Conservation (phyloP, 2,329 filamentous ascomycete species). For the Trichoderma hamatum region DNA sequence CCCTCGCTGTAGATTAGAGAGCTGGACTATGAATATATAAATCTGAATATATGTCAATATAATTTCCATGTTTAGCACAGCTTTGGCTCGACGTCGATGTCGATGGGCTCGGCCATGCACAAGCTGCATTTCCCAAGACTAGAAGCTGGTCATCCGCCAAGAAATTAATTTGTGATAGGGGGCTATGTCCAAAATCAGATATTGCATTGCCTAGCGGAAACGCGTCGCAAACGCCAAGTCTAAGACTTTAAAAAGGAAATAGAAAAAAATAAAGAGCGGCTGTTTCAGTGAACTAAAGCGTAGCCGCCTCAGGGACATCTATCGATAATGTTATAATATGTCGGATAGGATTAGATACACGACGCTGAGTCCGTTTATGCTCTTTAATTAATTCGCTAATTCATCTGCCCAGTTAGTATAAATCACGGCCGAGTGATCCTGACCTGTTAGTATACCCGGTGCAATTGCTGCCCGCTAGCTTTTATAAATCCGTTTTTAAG, state of each 20-base stretch:
- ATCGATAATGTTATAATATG: neutral
- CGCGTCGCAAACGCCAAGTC: conserved; percentile 44
- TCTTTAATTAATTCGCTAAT: neutral
- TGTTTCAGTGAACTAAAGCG: neutral
- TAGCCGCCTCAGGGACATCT: neutral
- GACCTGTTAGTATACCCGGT: neutral
- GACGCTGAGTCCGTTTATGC: neutral
- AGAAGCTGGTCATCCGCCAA: conserved; percentile 34
- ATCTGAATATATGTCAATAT: too few relatives aligned
- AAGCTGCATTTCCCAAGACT: neutral
- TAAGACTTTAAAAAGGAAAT: conserved; percentile 43
- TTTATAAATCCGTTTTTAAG: neutral
- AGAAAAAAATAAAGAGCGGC: conserved; percentile 36
- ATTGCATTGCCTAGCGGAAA: conserved; percentile 42
- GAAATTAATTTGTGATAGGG: conserved; percentile 43
- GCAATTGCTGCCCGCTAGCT: neutral
- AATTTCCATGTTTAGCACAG: too few relatives aligned
- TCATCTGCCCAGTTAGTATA: neutral
- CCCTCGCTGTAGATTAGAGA: too few relatives aligned
- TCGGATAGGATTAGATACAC: neutral
- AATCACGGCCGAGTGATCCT: neutral
- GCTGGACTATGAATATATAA: too few relatives aligned
- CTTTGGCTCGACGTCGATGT: too few relatives aligned
- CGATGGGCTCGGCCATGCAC: neutral
- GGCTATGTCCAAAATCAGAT: conserved; percentile 37